Percentiles rank a stretch among this genome's conserved stretches.
phyloP scores from a whole-genome alignment of 306 rosid species.

The Ochetophila trinervis region DNA sequence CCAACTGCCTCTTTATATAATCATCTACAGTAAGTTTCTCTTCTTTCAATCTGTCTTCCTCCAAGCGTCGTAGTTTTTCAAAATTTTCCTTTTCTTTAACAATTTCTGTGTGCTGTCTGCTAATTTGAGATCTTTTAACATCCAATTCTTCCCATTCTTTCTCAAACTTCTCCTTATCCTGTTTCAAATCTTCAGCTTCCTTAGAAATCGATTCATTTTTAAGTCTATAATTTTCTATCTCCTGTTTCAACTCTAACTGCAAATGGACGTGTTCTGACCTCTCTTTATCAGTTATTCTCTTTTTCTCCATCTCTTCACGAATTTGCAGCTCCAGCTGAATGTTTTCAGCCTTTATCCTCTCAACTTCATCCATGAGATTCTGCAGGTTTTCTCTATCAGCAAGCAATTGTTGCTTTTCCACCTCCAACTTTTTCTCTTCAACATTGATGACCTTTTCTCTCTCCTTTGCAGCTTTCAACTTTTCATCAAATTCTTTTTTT shows the following conservation, averaged over 20 bases:
- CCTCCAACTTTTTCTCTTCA: constrained; percentile 62
- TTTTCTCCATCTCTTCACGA: constrained; percentile 54
- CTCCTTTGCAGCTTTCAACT: constrained; percentile 50
- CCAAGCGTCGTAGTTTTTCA: constrained; percentile 43
- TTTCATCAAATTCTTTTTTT: constrained; percentile 58
- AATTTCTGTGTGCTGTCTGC: constrained; percentile 38
- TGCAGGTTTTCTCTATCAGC: constrained; percentile 53
- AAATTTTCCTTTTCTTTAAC: constrained; percentile 61
- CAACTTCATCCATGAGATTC: constrained; percentile 52
- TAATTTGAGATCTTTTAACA: constrained; percentile 59
- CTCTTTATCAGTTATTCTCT: constrained; percentile 55
- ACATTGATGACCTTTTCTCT: constrained; percentile 56
- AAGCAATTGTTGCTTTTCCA: constrained; percentile 54
- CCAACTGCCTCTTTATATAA: constrained; percentile 54
- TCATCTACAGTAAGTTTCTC: constrained; percentile 54
- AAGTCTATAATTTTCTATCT: constrained; percentile 60
- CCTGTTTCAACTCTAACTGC: constrained; percentile 67
- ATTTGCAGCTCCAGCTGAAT: constrained; percentile 56
- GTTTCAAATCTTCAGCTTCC: constrained; percentile 69
- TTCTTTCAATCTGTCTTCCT: constrained; percentile 61
- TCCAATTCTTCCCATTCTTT: constrained; percentile 85
- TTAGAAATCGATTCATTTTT: constrained; percentile 47
- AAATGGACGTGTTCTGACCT: constrained; percentile 67
- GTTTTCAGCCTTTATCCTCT: constrained; percentile 49
- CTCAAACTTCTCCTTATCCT: constrained; percentile 74